phyloP scores from a whole-genome alignment of 2,329 filamentous ascomycete genomes.

The Pseudofabraea citricarpa region DNA sequence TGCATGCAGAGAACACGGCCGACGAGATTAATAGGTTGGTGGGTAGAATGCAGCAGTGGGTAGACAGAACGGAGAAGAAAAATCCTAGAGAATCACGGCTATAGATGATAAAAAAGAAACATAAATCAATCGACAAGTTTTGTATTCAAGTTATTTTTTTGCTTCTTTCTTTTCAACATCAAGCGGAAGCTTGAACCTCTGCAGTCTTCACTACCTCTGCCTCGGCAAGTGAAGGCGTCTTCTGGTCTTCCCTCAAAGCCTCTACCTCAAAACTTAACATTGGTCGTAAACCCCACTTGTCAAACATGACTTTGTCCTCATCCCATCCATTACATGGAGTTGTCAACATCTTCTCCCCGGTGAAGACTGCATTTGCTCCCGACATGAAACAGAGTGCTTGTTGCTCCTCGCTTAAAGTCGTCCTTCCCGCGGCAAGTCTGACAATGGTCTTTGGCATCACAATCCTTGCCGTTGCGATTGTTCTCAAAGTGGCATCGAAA shows the following conservation, averaged over 20 bases:
- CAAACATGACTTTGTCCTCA: conserved; percentile 80
- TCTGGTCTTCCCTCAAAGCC: conserved; percentile 6
- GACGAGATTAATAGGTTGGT: conserved; percentile 50
- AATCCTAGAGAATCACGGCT: too few relatives aligned
- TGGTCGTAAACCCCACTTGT: conserved; percentile 73
- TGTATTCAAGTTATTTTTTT: too few relatives aligned
- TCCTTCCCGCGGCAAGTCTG: conserved; percentile 77
- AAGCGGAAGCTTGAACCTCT: background rate
- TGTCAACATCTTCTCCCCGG: conserved; percentile 92
- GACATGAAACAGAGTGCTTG: conserved; percentile 87
- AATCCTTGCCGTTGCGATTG: conserved; percentile 77
- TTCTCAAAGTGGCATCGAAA: conserved; percentile 75
- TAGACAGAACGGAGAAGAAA: conserved; percentile 5
- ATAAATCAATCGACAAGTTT: too few relatives aligned
- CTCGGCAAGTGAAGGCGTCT: too few relatives aligned
- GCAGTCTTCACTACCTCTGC: too few relatives aligned
- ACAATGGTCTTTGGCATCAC: conserved; percentile 85
- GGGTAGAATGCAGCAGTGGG: conserved; percentile 17
- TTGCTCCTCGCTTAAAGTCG: conserved; percentile 81
- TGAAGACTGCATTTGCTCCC: conserved; percentile 91
- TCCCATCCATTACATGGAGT: conserved; percentile 91
- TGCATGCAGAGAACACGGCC: conserved; percentile 62
- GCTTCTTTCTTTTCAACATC: too few relatives aligned
- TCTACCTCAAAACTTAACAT: conserved; percentile 50
- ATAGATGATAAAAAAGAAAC: too few relatives aligned